Conservation (phyloP, 805 yeast genomes). For the Saccharomyces mikatae region DNA sequence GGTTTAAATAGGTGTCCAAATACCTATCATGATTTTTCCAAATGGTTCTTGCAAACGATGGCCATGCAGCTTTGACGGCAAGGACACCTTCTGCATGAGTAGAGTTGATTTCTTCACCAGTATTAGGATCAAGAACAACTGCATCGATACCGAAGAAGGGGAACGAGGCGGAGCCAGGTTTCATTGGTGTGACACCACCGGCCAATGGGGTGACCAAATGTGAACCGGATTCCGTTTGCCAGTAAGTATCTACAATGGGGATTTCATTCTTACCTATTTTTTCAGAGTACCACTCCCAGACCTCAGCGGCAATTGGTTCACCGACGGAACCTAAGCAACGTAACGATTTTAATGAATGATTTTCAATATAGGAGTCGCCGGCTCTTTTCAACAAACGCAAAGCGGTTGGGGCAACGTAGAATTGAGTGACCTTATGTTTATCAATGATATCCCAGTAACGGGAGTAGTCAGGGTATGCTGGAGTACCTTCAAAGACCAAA, state of each 20-base stretch:
- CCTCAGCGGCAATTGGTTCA: constrained; percentile 79
- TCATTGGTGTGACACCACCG: constrained; percentile 66
- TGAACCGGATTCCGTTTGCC: constrained; percentile 86
- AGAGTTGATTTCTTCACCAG: constrained; percentile 61
- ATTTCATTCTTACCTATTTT: constrained; percentile 62
- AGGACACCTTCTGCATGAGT: constrained; percentile 75
- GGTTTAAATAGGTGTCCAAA: constrained; percentile 74
- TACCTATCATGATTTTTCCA: constrained; percentile 69
- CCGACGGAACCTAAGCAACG: constrained; percentile 77
- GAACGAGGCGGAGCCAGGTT: constrained; percentile 79
- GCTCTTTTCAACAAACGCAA: constrained; percentile 67
- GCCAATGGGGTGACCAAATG: constrained; percentile 74
- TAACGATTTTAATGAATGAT: constrained; percentile 54
- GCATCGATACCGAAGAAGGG: constrained; percentile 80
- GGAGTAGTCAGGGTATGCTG: constrained; percentile 73
- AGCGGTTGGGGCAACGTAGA: constrained; percentile 82
- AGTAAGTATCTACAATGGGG: constrained; percentile 74
- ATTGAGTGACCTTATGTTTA: constrained; percentile 63
- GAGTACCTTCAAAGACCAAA: constrained; percentile 79
- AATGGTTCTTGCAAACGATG: constrained; percentile 76
- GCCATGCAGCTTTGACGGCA: constrained; percentile 69
- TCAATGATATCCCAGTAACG: constrained; percentile 76
- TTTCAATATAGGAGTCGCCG: constrained; percentile 55
- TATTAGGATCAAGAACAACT: constrained; percentile 62
- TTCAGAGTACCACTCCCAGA: constrained; percentile 81